Evolutionary conservation across 2,329 filamentous ascomycete genomes (phyloP), one percentile per base, ranked within the genome.

Genomic region (Graphilbum ipis-grandicollis): DNA sequence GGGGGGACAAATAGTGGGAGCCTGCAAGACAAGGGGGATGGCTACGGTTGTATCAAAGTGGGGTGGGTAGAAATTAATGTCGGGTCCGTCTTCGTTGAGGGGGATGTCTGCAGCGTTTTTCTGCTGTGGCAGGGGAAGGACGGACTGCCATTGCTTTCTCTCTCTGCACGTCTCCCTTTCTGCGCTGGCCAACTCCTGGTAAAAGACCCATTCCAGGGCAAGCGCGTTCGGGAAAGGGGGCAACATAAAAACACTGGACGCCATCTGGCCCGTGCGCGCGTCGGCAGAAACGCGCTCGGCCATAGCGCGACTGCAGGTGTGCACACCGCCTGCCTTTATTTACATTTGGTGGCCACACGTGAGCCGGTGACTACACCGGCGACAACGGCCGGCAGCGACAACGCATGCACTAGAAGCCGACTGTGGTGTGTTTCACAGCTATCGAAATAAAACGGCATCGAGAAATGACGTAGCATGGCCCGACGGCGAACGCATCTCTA

Each of bases 201-300:
- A 31, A 9, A 25, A 28, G 17, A 17, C 13, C 33, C 33, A 8
- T 28, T 39, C 33, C 26, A 18, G 37, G 33, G 17, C 31, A 35
- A 34, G 33, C 29, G 37, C 33, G 37, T 29, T 19, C 10, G 17
- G n/a, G 31, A 33, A 33, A 33, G 19, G 31, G 31, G 35, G 36
- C 33, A 31, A 28, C 28, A 33, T 34, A 19, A 35, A 33, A 39
- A 33, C 36, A 31, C 21, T 26, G 38, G 13, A 6, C 40, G 31
- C 30, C 19, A 4, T 21, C 13, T 43, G 43, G 43, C 37, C 43
- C 39, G 43, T 44, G 43, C 43, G 33, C 36, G 37, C 26, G 26
- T 28, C 30, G 13, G 15, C 34, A 36, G 38, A 42, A 36, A 35
- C 38, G 38, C 36, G 36, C 31, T 32, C 38, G 39, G 36, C 19